These are phyloP conservation scores for Hericium erinaceus DNA, from an alignment of 768 basidiomycete genomes.

Conservation along the genomic window DNA sequence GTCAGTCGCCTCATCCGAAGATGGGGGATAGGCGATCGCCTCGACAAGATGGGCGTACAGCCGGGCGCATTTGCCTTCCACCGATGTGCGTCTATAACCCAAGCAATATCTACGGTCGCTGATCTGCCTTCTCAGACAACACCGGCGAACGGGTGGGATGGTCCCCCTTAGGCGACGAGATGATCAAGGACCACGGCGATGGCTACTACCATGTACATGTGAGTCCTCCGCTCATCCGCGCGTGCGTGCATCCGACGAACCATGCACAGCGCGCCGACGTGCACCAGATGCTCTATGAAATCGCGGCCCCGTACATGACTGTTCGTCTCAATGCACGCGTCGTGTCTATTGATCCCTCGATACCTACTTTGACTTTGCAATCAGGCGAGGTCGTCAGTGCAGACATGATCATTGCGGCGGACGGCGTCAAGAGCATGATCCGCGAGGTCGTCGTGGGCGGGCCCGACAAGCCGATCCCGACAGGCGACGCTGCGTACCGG, in stretches of 20 bases:
- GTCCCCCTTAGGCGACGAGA: not conserved
- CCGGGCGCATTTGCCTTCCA: conserved; percentile 32
- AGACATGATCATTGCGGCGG: conserved; percentile 17
- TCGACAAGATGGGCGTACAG: conserved; percentile 28
- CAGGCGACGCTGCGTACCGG: conserved; percentile 20
- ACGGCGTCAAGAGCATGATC: conserved; percentile 15
- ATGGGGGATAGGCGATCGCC: conserved; percentile 40
- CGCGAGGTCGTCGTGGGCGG: conserved; percentile 15
- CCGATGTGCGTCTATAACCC: conserved; percentile 26
- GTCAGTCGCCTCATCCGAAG: conserved; percentile 36
- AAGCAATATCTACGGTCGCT: not conserved
- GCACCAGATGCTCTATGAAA: not conserved
- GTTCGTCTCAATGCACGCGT: not conserved
- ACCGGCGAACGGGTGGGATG: conserved; percentile 1
- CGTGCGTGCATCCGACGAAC: not conserved
- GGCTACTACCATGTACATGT: not conserved
- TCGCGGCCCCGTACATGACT: not conserved
- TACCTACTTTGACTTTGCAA: conserved; percentile 8
- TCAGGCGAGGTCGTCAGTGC: conserved; percentile 13
- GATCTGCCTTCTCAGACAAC: not conserved
- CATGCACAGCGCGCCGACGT: not conserved
- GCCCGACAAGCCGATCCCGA: conserved; percentile 13
- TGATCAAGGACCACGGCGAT: not conserved
- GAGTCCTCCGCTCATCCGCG: not conserved
- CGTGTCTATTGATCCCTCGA: not conserved